A percentile compares a stretch with the other conserved stretches of the same genome.
Conservation (phyloP, 371 early-diverging fungal species). For the Fennellomyces sp. region DNA sequence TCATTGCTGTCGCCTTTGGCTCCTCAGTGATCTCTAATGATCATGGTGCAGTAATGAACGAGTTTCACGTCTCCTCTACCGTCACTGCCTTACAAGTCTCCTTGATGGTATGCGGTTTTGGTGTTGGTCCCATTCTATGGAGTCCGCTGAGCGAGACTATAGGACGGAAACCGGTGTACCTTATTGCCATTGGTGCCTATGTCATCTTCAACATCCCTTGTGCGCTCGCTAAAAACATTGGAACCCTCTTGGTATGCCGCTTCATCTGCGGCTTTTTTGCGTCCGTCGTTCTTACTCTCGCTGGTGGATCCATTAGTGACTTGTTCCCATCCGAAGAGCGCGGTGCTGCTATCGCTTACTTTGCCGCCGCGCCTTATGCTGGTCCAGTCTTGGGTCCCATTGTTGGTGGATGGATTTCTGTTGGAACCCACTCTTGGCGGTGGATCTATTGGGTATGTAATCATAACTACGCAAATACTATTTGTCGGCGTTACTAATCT, state of each 20-base stretch:
- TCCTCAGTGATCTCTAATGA: constrained; percentile 42
- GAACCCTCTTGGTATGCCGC: constrained; percentile 41
- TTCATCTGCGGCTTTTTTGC: constrained; percentile 50
- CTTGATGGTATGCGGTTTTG: constrained; percentile 53
- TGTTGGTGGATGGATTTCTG: constrained; percentile 47
- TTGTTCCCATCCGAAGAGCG: constrained; percentile 35
- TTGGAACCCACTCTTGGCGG: constrained; percentile 43
- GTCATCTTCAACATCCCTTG: constrained; percentile 46
- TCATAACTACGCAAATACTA: too few relatives aligned
- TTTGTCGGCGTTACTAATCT: neutral
- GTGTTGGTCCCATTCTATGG: constrained; percentile 50
- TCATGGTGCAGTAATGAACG: constrained; percentile 24
- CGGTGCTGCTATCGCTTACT: constrained; percentile 49
- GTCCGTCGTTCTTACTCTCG: constrained; percentile 35
- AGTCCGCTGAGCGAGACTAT: constrained; percentile 42
- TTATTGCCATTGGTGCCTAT: constrained; percentile 33
- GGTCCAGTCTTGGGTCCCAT: constrained; percentile 52
- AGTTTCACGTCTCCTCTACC: constrained; percentile 34
- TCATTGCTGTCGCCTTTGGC: constrained; percentile 45
- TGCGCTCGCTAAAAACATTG: constrained; percentile 42
- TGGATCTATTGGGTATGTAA: constrained; percentile 50
- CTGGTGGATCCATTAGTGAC: constrained; percentile 49
- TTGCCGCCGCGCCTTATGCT: constrained; percentile 50
- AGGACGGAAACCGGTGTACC: constrained; percentile 44
- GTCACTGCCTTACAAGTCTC: constrained; percentile 44